Evolutionary conservation across 108 stramenopile genomes (phyloP), one percentile per base, ranked within the genome.

Genomic region (Nitzschia inconspicua): DNA sequence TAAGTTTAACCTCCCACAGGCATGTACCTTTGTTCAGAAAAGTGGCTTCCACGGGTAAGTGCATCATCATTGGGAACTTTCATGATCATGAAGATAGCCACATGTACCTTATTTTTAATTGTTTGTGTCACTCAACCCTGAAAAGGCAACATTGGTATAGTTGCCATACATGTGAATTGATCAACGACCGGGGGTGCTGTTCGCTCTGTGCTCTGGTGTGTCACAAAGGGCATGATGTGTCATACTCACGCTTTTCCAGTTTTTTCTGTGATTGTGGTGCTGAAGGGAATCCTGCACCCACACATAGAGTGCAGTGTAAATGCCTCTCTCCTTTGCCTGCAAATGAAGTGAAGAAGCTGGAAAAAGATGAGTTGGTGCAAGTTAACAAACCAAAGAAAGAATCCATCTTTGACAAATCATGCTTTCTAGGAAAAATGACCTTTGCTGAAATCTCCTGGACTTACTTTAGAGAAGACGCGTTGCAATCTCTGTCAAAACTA

Each of bases 221-320:
- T 42, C 93, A 94, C 60, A 56, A 76, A 40, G 93, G 83, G 4
- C 93, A 94, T 57, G 93, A 94, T 43, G 83, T 94, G 3, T 69
- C 78, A 14, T 94, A 94, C 53, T 84, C 87, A 29, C 66, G 93
- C 13, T 76, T 73, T 47, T 75, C 72, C 40, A 85, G 83, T 1
- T 94, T 94, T 63, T 94, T 94, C 72, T 94, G 93, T 51, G 93
- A 94, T 63, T 94, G 93, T 71, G 93, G 86, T 5, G 89, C 86
- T 3, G 83, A 88, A 47, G 70, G 70, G 25, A 69, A 64, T 35
- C 44, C 42, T 35, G 72, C 68, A 16, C 59, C 28, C 4, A 74
- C 68, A 51, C 53, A 70, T 42, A 72, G 85, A 14, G 65, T 68
- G n/a, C 50, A 65, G 0, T 90, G 89, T 68, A 73, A 75, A 57